Percentiles rank a stretch among this genome's conserved stretches.
Conservation (phyloP, 768 basidiomycete genomes). For the Tulasnella sp. region DNA sequence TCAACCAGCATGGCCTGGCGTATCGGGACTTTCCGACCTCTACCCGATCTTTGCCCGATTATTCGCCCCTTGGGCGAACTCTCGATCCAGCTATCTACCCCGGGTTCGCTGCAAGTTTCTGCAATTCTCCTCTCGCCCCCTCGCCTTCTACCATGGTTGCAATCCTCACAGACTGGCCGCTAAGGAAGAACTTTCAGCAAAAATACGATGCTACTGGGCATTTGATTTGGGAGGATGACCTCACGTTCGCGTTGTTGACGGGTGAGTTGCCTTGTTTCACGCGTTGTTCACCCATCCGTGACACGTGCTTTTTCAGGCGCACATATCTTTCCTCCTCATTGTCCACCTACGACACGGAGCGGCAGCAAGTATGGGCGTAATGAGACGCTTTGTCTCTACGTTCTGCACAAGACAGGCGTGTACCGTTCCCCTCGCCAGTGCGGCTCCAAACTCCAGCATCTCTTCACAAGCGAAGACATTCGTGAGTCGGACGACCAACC, state of each 20-base stretch:
- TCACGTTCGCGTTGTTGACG: neutral
- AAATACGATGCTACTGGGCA: slow-evolving; percentile 4
- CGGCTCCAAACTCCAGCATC: slow-evolving; percentile 11
- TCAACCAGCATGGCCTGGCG: neutral
- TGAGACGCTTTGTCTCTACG: slow-evolving; percentile 1
- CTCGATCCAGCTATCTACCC: neutral
- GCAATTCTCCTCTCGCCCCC: neutral
- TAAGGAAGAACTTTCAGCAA: neutral
- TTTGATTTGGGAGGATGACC: slow-evolving; percentile 7
- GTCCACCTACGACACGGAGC: neutral
- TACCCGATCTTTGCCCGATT: neutral
- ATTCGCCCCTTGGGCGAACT: neutral
- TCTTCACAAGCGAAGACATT: neutral
- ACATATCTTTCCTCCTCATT: slow-evolving; percentile 1
- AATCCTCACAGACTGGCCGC: slow-evolving; percentile 4
- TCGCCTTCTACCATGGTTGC: neutral
- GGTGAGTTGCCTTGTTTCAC: neutral
- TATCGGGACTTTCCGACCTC: neutral
- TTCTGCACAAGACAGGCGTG: slow-evolving; percentile 1
- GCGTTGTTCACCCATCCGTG: neutral
- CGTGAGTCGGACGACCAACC: neutral
- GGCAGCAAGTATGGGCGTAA: slow-evolving; percentile 4
- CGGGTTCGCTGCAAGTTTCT: neutral
- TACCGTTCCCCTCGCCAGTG: slow-evolving; percentile 6
- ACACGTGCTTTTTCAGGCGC: neutral